These are phyloP conservation scores for Ganoderma boninense DNA, from an alignment of 1,284 basidiomycete species.

Conservation along the genomic window DNA sequence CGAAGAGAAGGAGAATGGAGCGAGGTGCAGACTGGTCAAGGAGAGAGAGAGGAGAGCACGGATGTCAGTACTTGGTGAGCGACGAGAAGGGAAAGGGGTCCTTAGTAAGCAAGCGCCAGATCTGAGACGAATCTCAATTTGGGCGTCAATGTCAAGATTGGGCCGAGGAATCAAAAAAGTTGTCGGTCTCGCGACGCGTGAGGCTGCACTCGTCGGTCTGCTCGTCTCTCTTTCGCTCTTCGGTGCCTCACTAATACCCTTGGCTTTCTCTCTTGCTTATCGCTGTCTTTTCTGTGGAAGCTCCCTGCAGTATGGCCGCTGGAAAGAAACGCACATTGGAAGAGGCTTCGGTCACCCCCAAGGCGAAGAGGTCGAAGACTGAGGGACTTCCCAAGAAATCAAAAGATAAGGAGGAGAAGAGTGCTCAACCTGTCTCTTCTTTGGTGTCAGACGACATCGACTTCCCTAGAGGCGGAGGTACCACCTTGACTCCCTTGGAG, in stretches of 20 bases:
- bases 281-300: background rate
- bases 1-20: background rate
- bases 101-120: constrained; percentile 22
- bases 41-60: background rate
- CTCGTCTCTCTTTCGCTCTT: background rate
- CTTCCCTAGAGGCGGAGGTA: constrained; percentile 93
- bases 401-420: constrained; percentile 34
- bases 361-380: constrained; percentile 64
- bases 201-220: no score
- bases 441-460: constrained; percentile 83
- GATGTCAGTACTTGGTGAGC: no score
- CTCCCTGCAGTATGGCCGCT: constrained; percentile 30
- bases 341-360: constrained; percentile 54
- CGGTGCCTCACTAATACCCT: background rate
- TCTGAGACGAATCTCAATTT: constrained; percentile 27
- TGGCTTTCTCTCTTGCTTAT: background rate
- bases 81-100: background rate
- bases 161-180: constrained; percentile 12
- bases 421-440: constrained; percentile 44
- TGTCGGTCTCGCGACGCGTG: background rate
- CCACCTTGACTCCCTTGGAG: constrained; percentile 89
- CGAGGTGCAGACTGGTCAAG: background rate
- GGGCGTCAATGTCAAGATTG: constrained; percentile 37
- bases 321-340: constrained; percentile 67
- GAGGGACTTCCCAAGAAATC: constrained; percentile 41